Conservation (phyloP, 805 yeast species). For the Lipomyces chichibuensis region DNA sequence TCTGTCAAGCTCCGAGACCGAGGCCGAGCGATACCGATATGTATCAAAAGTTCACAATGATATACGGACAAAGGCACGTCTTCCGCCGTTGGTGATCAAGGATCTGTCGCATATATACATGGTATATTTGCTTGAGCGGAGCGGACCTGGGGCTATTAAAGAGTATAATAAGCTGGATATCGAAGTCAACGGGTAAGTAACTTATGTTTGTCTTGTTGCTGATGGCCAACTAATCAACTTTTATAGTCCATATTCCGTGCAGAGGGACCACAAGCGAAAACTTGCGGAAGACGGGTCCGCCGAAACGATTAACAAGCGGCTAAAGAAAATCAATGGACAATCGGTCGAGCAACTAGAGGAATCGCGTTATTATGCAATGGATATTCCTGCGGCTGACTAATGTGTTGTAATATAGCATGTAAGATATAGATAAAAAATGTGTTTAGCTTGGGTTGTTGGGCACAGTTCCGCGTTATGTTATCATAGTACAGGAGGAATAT, state of each 20-base stretch:
- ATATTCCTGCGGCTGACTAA: conserved; percentile 14
- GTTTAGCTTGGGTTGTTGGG: not conserved
- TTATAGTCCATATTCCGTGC: conserved; percentile 27
- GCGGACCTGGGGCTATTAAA: conserved; percentile 27
- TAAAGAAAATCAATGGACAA: conserved; percentile 12
- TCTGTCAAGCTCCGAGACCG: conserved; percentile 24
- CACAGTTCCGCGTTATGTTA: not conserved
- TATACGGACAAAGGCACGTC: conserved; percentile 36
- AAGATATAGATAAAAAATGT: not conserved
- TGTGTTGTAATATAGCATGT: not conserved
- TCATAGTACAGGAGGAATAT: not conserved
- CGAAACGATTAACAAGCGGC: conserved; percentile 6
- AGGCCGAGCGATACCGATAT: conserved; percentile 16
- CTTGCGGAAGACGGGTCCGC: conserved; percentile 20
- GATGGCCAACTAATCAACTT: not conserved
- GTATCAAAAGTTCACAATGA: conserved; percentile 26
- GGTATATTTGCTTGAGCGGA: conserved; percentile 38
- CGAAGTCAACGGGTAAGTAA: conserved; percentile 37
- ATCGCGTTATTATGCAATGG: conserved; percentile 18
- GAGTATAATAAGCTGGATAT: conserved; percentile 36
- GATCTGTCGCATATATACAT: conserved; percentile 41
- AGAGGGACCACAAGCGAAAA: conserved; percentile 25
- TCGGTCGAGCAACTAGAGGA: conserved; percentile 23
- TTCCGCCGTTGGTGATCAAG: conserved; percentile 38
- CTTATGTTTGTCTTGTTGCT: not conserved